Evolutionary conservation across 179 eudicot genomes (phyloP), one percentile per base, ranked within the genome.

Genomic region (Beta macrorhiza): DNA sequence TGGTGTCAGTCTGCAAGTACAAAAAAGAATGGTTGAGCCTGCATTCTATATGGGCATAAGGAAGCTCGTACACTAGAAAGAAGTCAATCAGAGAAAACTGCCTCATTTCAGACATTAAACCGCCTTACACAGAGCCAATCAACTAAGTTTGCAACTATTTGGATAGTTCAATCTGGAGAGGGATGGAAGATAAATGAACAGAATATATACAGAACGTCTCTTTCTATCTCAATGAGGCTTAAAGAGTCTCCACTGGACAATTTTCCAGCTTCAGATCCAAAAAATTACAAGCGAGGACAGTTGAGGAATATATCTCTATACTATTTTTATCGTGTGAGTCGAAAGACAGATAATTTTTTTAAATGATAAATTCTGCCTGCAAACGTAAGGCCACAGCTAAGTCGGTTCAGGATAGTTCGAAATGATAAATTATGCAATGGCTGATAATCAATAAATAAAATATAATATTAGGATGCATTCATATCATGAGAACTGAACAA

Each of bases 1-100:
- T 95, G 69, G 98, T 93, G 80, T 95, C 98, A 51, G 98, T 95
- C 98, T 95, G 93, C 83, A 51, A 52, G 25, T 67, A 47, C 5
- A 72, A 74, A 82, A 25, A 63, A 76, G 47, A 47, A 5, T 22
- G 14, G 9, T 52, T 78, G 45, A 25, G 32, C 63, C 15, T 37
- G 37, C 45, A 22, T 58, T 68, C 67, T 11, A 47, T 19, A 29
- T 47, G 72, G 37, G 47, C 65, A 72, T 49, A 49, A 42, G 75
- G 51, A 74, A 59, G 22, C 73, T 55, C 44, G 68, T 13, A 45
- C 76, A 15, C 32, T 20, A 71, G 10, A 19, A 2, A 52, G 3
- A 71, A 53, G 29, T 4, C 37, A 32, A 20, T 51, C 58, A 17
- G 8, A 22, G 25, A 15, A 22, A 22, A 22, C 16, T 22, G 47